Evolutionary conservation across 2,329 filamentous ascomycete species (phyloP), one percentile per base, ranked within the genome.

Genomic region (Ophiostoma australiae): DNA sequence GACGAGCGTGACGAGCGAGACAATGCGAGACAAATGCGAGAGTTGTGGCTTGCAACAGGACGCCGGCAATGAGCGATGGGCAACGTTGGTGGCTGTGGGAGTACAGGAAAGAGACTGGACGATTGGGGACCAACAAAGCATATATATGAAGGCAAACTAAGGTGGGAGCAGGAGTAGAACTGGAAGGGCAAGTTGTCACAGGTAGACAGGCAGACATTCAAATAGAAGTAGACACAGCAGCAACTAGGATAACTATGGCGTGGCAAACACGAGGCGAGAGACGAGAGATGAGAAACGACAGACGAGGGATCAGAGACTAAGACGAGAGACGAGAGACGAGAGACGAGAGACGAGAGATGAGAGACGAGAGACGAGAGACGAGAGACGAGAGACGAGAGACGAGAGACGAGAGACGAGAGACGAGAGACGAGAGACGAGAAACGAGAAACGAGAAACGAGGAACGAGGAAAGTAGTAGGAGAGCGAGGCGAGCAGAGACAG

Each of bases 1-100:
- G 39, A 41, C 39, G 39, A 41, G 39, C 39, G 39, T 41, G 39
- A 67, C 58, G 23, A 39, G 68, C 68, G 65, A 70, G 71, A 72
- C 71, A 72, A 44, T 67, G 69, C 68, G 71, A 66, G 35, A 68
- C 70, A 68, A 72, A 44, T 67, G 68, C 67, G 71, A 65, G 27
- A 69, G 69, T 72, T 72, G 71, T 72, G 71, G 66, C 69, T 72
- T 70, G 52, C 70, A 44, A 72, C 58, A 41, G 37, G 35, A 27
- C 27, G 67, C 33, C 61, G 44, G 39, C 48, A 65, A 71, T 52
- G 35, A 31, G 27, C 41, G 44, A 17, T 39, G 35, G 23, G 63
- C 63, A 66, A 3, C 63, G 67, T 69, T 69, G 70, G 35, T 55
- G 27, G 65, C 55, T 33, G 35, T 70, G 68, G 70, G 70, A 31